Evolutionary conservation across 169 alveolate genomes (phyloP).

Genomic region (Cyclospora cayetanensis): DNA sequence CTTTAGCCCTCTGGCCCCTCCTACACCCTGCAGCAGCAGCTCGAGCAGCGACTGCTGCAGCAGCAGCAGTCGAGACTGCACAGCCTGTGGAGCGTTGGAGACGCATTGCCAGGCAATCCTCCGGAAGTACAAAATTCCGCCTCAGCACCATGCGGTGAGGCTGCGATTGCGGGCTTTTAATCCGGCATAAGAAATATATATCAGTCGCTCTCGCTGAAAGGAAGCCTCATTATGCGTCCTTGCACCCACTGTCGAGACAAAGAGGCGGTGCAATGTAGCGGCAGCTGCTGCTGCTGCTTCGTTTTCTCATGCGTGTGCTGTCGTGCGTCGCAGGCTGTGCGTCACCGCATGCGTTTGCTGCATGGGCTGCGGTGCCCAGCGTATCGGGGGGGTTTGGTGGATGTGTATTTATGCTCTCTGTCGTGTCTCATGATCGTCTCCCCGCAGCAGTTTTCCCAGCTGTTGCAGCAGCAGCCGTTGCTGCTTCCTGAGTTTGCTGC

Average conservation of each 20-base stretch:
- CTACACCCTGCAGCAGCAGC: conserved; percentile 16
- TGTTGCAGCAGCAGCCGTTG: conserved; percentile 47
- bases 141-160: conserved; percentile 56
- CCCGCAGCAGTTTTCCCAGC: conserved; percentile 24
- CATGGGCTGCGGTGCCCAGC: conserved; percentile 60
- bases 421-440: conserved; percentile 47
- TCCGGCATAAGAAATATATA: too few relatives aligned
- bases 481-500: conserved; percentile 55
- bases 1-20: conserved; percentile 37
- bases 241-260: background rate
- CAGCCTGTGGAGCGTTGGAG: conserved; percentile 35
- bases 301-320: background rate
- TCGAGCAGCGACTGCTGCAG: conserved; percentile 45
- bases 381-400: conserved; percentile 50
- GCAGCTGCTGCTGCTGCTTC: background rate
- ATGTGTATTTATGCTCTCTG: conserved; percentile 48
- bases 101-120: conserved; percentile 34
- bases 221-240: too few relatives aligned
- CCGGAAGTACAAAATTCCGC: conserved; percentile 49
- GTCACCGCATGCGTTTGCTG: conserved; percentile 62
- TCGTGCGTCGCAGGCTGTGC: conserved; percentile 43
- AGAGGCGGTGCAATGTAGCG: background rate
- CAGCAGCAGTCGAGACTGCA: conserved; percentile 54
- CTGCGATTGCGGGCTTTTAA: background rate
- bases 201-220: too few relatives aligned